Evolutionary conservation across 495 filamentous ascomycete genomes (phyloP).

Genomic region (Hyaloscypha variabilis): DNA sequence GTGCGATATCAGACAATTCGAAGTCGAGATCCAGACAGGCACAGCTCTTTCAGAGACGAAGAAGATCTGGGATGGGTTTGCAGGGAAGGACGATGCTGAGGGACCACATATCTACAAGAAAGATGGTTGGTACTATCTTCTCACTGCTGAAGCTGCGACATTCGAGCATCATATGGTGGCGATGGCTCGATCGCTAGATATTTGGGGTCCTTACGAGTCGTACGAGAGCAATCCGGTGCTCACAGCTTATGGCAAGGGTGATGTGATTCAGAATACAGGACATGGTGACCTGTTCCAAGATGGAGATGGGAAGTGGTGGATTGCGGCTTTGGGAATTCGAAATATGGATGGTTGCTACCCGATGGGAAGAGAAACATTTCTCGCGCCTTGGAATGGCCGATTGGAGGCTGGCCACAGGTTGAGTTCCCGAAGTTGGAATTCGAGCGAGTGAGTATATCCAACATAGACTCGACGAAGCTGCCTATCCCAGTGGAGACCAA

Average conservation of each 20-base stretch:
- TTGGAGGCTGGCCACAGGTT: slow-evolving; percentile 25
- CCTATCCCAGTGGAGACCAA: neutral
- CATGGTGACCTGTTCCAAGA: slow-evolving; percentile 51
- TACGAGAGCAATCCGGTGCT: slow-evolving; percentile 55
- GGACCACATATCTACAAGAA: slow-evolving; percentile 68
- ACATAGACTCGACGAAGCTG: neutral
- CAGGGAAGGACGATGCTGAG: slow-evolving; percentile 51
- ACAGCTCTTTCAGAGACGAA: slow-evolving; percentile 36
- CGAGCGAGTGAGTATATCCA: slow-evolving; percentile 8
- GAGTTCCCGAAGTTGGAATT: slow-evolving; percentile 10
- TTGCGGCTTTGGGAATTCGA: slow-evolving; percentile 31
- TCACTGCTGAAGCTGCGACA: slow-evolving; percentile 69
- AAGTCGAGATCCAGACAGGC: slow-evolving; percentile 49
- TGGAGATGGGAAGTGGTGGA: slow-evolving; percentile 46
- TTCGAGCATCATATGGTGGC: slow-evolving; percentile 55
- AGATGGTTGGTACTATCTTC: slow-evolving; percentile 66
- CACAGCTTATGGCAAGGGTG: slow-evolving; percentile 38
- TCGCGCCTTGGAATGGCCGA: slow-evolving; percentile 29
- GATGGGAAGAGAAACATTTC: slow-evolving; percentile 32
- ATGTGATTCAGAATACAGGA: slow-evolving; percentile 42
- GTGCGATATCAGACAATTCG: slow-evolving; percentile 39
- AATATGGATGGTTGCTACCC: slow-evolving; percentile 21
- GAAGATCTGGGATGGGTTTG: slow-evolving; percentile 57
- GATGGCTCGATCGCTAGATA: slow-evolving; percentile 48
- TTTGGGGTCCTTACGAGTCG: slow-evolving; percentile 58